Base-by-base conservation (phyloP, 2,329 filamentous ascomycete species). In the Raffaelea ambrosiae region DNA sequence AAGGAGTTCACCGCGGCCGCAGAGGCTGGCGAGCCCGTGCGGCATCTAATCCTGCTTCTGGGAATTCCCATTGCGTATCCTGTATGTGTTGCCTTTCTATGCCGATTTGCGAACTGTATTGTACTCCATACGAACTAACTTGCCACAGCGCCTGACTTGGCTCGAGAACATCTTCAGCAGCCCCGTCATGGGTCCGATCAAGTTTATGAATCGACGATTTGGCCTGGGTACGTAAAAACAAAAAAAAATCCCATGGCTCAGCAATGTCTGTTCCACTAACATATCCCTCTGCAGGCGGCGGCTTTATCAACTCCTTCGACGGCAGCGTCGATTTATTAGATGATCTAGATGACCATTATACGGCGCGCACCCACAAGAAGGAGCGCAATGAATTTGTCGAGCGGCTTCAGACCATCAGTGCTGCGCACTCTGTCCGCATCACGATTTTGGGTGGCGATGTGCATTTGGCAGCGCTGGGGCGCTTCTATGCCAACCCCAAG, bases 311-410 rank as follows among this genome's bases (percentile, higher is more conserved):
- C 65, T 78, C 88, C 48, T 96, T 97, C 56, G 91, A 96, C 57
- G 91, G 91, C 44, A 90, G 86, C 48, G 86, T 96, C 21, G 93
- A 97, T 67, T 81, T 97, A 21, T 72, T 95, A 16, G 90, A 96
- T 62, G 89, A 95, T 57, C 73, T 95, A 19, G 91, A 97, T 63
- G 93, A 98, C 63, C 93, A 98, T 62, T 96, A 96, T 71, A 96
- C 91, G 2, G 88, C 90, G 5, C 81, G 81, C 53, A 88, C 89
- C 44, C 91, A 97, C 73, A 97, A 96, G 67, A 77, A 79, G 51
- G 91, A 97, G 71, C 86, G 91, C 40, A 83, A 82, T 48, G 73
- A 80, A 36, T 72, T 97, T 40, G 74, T 98, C 38, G 78, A 88
- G 58, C 81, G 86, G 55, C 73, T 98, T 36, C 93, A 98, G 66